These are phyloP conservation scores for Taxawa tesnikishii DNA, from an alignment of 2,329 filamentous ascomycete species.

Conservation along the genomic window DNA sequence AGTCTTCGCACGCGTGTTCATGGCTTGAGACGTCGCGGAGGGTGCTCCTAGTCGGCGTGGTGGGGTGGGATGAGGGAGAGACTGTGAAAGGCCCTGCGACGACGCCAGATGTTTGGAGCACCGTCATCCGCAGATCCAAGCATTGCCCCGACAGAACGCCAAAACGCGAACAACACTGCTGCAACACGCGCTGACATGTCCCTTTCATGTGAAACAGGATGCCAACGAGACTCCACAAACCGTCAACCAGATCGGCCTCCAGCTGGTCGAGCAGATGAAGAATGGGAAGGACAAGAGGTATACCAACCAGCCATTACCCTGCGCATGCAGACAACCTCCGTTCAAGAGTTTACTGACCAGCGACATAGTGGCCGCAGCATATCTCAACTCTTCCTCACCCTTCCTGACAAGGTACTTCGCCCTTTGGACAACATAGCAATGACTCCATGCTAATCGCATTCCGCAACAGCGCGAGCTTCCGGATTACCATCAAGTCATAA, in stretches of 20 bases:
- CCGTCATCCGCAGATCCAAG: too few relatives aligned
- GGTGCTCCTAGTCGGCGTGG: too few relatives aligned
- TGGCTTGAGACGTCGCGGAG: too few relatives aligned
- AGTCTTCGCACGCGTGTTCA: slow-evolving; percentile 1
- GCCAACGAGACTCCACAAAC: slow-evolving; percentile 4
- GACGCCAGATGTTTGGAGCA: too few relatives aligned
- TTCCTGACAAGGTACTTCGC: slow-evolving; percentile 7
- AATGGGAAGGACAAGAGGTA: slow-evolving; percentile 74
- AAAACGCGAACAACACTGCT: too few relatives aligned
- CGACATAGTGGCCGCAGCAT: slow-evolving; percentile 8
- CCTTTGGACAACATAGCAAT: not conserved
- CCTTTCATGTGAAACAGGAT: too few relatives aligned
- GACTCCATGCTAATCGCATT: slow-evolving; percentile 46
- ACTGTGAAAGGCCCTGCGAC: too few relatives aligned
- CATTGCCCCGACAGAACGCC: too few relatives aligned
- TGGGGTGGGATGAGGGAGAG: too few relatives aligned
- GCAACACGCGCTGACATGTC: too few relatives aligned
- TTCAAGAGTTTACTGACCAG: not conserved
- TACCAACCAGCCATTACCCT: slow-evolving; percentile 17
- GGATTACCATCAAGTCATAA: slow-evolving; percentile 67
- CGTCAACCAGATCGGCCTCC: slow-evolving; percentile 47
- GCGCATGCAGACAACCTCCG: slow-evolving; percentile 4
- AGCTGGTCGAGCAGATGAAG: slow-evolving; percentile 63
- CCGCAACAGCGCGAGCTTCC: slow-evolving; percentile 40
- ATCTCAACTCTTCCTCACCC: slow-evolving; percentile 7